These are phyloP conservation scores for Naganishia kalamii DNA, from an alignment of 768 basidiomycete species.

Conservation along the genomic window DNA sequence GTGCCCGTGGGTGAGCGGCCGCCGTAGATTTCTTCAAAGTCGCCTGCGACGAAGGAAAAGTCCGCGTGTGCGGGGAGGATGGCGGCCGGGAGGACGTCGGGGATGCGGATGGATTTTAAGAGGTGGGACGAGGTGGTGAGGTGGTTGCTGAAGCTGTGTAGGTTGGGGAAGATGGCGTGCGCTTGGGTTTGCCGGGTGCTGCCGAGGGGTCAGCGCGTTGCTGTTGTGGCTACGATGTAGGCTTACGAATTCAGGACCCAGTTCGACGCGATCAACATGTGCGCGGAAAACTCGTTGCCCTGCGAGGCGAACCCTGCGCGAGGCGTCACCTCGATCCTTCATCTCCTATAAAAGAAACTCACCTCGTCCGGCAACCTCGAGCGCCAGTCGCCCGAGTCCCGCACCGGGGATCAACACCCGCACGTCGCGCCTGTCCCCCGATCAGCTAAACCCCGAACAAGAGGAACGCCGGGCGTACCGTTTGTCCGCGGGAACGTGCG, in stretches of 20 bases:
- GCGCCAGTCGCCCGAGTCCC: slow-evolving; percentile 79
- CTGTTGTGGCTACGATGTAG: neutral
- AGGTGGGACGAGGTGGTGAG: slow-evolving; percentile 55
- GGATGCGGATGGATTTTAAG: slow-evolving; percentile 64
- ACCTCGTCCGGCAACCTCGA: slow-evolving; percentile 79
- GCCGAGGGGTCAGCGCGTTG: neutral
- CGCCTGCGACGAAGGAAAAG: slow-evolving; percentile 78
- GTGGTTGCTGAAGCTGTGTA: slow-evolving; percentile 87
- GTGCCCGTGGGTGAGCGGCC: slow-evolving; percentile 19
- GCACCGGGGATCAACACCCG: slow-evolving; percentile 84
- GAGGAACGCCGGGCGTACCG: slow-evolving; percentile 48
- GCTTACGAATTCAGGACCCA: slow-evolving; percentile 77
- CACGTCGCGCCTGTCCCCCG: slow-evolving; percentile 51
- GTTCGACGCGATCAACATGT: slow-evolving; percentile 85
- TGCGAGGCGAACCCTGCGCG: slow-evolving; percentile 74
- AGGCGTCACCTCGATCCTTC: neutral
- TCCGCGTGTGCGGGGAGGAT: slow-evolving; percentile 49
- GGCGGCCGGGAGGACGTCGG: slow-evolving; percentile 73
- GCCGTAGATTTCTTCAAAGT: slow-evolving; percentile 90
- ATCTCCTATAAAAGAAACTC: neutral
- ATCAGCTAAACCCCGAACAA: neutral
- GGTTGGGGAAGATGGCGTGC: slow-evolving; percentile 78
- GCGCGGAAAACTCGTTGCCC: slow-evolving; percentile 92
- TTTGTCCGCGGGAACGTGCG: slow-evolving; percentile 54
- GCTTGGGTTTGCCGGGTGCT: slow-evolving; percentile 46